A percentile compares a stretch with the other conserved stretches of the same genome.
phyloP scores from a whole-genome alignment of 176 grass and related monocot species.

The Eremochloa ophiuroides region DNA sequence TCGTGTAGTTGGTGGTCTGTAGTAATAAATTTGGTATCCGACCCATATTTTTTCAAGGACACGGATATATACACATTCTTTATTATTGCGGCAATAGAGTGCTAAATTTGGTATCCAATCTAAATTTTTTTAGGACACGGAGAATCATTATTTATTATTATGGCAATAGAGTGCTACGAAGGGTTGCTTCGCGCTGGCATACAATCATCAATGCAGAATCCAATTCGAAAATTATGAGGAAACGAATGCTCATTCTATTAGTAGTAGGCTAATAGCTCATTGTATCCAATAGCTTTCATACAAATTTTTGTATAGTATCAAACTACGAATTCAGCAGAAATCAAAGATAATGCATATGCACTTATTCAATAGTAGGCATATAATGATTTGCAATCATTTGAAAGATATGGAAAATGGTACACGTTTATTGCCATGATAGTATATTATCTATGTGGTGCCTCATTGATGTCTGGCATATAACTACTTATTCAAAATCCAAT shows the following conservation, averaged over 20 bases:
- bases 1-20: neutral
- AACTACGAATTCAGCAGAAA: neutral
- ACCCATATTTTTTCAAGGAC: neutral
- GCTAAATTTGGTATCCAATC: neutral
- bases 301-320: neutral
- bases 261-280: neutral
- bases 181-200: no score
- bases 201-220: neutral
- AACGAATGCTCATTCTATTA: neutral
- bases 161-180: neutral
- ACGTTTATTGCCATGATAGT: neutral
- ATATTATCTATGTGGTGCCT: neutral
- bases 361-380: neutral
- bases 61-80: neutral
- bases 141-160: neutral
- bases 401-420: neutral
- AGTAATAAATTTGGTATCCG: neutral
- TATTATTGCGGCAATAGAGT: neutral
- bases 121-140: neutral
- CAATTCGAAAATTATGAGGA: neutral
- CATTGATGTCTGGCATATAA: neutral
- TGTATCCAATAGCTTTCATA: neutral
- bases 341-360: neutral
- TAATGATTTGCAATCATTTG: neutral
- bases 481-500: no score